These are phyloP conservation scores for Ocimum tenuiflorum DNA, from an alignment of 257 asterid genomes.

Conservation along the genomic window DNA sequence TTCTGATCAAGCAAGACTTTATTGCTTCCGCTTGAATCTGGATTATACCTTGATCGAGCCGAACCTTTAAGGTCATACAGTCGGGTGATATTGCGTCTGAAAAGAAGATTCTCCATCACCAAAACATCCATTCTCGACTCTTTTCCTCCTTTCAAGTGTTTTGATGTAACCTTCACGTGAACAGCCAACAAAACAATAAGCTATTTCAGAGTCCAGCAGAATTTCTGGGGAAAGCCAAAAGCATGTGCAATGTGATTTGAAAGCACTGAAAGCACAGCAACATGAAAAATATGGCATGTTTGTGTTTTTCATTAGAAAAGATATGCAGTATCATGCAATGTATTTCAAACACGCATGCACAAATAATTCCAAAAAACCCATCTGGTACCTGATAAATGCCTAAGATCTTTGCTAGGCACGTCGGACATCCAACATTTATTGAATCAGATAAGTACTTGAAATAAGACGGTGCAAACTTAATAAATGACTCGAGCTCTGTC, in stretches of 20 bases:
- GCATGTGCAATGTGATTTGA: neutral
- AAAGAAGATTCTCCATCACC: constrained; percentile 89
- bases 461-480: constrained; percentile 58
- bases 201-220: neutral
- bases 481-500: constrained; percentile 72
- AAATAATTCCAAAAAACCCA: neutral
- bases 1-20: constrained; percentile 82
- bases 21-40: constrained; percentile 77
- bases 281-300: neutral
- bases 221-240: neutral
- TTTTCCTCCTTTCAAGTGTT: constrained; percentile 66
- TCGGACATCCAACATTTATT: constrained; percentile 50
- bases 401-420: constrained; percentile 73
- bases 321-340: constrained; percentile 2
- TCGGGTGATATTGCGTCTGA: constrained; percentile 52
- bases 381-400: constrained; percentile 75
- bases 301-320: neutral
- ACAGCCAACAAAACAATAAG: constrained; percentile 23
- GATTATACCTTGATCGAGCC: constrained; percentile 63
- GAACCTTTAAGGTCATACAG: constrained; percentile 85
- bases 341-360: neutral
- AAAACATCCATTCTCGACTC: constrained; percentile 67
- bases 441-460: constrained; percentile 67
- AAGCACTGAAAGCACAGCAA: constrained; percentile 3
- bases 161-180: constrained; percentile 45